phyloP scores from a whole-genome alignment of 2,329 filamentous ascomycete genomes.

The Colletotrichum sp. region DNA sequence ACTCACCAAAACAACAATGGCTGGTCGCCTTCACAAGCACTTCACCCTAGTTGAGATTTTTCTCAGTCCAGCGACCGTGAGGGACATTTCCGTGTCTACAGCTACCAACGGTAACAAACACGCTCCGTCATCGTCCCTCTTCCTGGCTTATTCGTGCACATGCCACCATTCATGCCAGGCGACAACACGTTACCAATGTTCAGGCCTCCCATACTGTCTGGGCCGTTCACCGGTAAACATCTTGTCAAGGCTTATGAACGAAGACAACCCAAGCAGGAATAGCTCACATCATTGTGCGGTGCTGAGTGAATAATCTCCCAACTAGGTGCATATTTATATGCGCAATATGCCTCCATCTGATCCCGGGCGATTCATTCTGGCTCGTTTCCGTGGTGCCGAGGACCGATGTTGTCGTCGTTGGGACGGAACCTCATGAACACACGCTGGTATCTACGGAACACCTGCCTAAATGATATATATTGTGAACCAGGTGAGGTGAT shows the following conservation, averaged over 20 bases:
- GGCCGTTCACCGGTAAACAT: background rate
- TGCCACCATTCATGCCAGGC: background rate
- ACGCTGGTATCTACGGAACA: background rate
- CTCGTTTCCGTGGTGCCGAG: background rate
- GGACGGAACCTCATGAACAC: background rate
- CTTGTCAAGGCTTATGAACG: background rate
- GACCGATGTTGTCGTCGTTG: background rate
- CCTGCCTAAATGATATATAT: background rate
- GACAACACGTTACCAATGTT: background rate
- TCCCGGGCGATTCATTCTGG: background rate
- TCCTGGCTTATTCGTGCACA: background rate
- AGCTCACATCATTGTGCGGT: no score
- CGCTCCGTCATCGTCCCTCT: background rate
- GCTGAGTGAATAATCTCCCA: background rate
- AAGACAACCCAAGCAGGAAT: background rate
- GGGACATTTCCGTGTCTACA: background rate
- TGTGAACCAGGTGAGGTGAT: background rate
- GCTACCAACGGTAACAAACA: fast-evolving
- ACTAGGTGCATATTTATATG: background rate
- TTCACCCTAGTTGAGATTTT: no score
- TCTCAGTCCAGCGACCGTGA: background rate
- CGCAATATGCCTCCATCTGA: background rate
- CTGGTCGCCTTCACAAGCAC: no score
- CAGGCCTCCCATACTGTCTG: background rate
- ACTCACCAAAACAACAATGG: no score